Conservation (phyloP, 345 rosid genomes). For the Murraya paniculata region DNA sequence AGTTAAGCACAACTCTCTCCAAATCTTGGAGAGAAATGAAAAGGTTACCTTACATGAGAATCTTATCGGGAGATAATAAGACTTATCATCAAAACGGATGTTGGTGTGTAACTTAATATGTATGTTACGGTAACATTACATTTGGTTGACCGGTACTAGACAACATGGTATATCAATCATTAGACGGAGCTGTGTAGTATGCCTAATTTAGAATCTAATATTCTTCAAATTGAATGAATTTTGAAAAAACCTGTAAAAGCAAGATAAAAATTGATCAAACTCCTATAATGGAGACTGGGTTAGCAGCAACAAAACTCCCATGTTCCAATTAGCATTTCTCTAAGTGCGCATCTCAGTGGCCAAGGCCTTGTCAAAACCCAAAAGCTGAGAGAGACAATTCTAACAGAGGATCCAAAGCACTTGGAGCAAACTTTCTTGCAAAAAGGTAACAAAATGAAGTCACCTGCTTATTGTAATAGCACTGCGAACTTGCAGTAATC, state of each 20-base stretch:
- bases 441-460: slow-evolving; percentile 58
- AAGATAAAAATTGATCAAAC: background rate
- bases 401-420: slow-evolving; percentile 65
- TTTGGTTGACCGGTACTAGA: background rate
- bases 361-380: slow-evolving; percentile 33
- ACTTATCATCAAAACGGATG: background rate
- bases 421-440: slow-evolving; percentile 83
- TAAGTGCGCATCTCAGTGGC: background rate
- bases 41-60: background rate
- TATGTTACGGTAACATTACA: background rate
- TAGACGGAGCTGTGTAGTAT: background rate
- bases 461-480: slow-evolving; percentile 54
- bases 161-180: background rate
- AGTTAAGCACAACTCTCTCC: too few species aligned
- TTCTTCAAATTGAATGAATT: background rate
- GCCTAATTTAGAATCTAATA: background rate
- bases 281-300: background rate
- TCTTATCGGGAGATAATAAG: background rate
- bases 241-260: background rate
- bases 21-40: background rate
- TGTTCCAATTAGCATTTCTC: background rate
- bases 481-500: slow-evolving; percentile 37
- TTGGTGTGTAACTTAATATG: background rate
- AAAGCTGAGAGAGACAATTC: slow-evolving; percentile 48
- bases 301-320: background rate